Base-by-base conservation (phyloP, 352 stramenopile species). In the Pythium oligandrum region DNA sequence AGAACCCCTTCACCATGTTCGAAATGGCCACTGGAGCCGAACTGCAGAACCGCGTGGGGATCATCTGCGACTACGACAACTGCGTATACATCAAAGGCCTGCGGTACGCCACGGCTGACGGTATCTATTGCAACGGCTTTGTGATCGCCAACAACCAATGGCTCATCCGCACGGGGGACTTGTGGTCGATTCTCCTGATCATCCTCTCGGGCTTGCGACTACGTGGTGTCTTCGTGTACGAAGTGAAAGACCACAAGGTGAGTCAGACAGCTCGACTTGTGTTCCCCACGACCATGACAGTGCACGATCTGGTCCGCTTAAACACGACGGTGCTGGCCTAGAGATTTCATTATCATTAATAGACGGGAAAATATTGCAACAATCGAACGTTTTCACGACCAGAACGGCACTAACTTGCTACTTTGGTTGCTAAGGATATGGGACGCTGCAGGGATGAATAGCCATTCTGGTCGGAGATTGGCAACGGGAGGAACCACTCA, bases 51-150 rank as follows among this genome's bases (percentile, higher is more conserved):
- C 48, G 50, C 30, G 57, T 53, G 31, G 56, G 56, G 9, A 38
- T 78, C 31, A 49, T 74, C 9, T 57, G 65, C 31, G 58, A 57
- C 7, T 78, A 82, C 54, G 60, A 72, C 6, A 82, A 71, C 44
- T 78, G 64, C 56, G 47, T 61, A 36, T 61, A 61, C 17, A 65
- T 68, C 36, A 65, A 65, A 11, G 63, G 63, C 17, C 35, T 61
- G 12, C 59, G 61, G 58, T 70, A 61, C 35, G 63, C 63, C 40
- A 59, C 51, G 3, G 44, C 63, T 7, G 72, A 80, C 12, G 73
- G 68, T 2, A 80, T 84, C 40, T 84, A 78, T 51, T 72, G 71
- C 57, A 79, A 68, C 46, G 73, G 73, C 4, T 83, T 72, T 44
- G 68, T 83, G 5, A 71, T 42, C 39, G 17, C 45, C 45, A 51